Percentiles rank a stretch among this genome's conserved stretches.
Conservation (phyloP, 106 monocot species). For the Phalaenopsis equestris region DNA sequence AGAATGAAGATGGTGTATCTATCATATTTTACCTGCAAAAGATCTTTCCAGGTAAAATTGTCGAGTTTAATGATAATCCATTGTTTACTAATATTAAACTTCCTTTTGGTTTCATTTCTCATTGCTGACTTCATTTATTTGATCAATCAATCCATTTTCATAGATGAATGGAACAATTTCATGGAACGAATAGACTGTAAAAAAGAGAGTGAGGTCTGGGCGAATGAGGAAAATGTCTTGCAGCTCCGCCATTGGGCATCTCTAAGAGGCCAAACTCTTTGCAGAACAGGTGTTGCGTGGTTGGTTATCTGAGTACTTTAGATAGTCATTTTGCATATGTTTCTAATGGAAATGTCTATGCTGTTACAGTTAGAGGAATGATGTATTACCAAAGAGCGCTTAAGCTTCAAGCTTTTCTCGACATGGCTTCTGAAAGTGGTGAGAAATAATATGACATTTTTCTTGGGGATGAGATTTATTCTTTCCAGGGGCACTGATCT, state of each 20-base stretch:
- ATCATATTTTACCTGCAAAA: conserved; percentile 97
- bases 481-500: background rate
- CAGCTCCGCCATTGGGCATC: conserved; percentile 99
- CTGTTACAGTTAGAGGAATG: conserved; percentile 89
- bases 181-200: conserved; percentile 93
- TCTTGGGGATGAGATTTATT: background rate
- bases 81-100: background rate
- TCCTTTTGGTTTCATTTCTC: background rate
- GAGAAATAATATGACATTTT: conserved; percentile 1
- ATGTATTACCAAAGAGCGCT: conserved; percentile 96
- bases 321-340: background rate
- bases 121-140: background rate
- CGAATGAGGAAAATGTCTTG: conserved; percentile 91
- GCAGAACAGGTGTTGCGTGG: conserved; percentile 65
- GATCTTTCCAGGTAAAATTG: conserved; percentile 78
- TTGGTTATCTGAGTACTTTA: conserved; percentile 1
- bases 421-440: conserved; percentile 98
- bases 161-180: conserved; percentile 99
- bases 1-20: conserved; percentile 99
- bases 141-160: background rate
- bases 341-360: background rate
- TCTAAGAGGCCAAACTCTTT: conserved; percentile 88
- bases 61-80: conserved; percentile 4
- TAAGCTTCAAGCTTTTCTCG: conserved; percentile 97
- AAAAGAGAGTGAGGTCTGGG: conserved; percentile 83